A percentile compares a stretch with the other conserved stretches of the same genome.
phyloP scores from a whole-genome alignment of 1,139 yeast genomes.

The Hansenula lynferdii region DNA sequence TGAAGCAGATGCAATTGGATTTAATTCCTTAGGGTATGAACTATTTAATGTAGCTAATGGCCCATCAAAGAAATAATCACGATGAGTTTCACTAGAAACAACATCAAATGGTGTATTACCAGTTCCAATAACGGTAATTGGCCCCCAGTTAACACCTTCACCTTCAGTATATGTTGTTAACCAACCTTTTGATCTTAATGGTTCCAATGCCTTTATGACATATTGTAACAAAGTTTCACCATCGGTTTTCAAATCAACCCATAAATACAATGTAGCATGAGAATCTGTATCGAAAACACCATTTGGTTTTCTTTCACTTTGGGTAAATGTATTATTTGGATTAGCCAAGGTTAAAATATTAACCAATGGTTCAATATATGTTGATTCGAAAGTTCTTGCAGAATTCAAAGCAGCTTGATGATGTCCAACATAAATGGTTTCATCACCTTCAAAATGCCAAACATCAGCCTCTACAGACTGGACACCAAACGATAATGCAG shows the following conservation, averaged over 20 bases:
- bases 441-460: constrained; percentile 40
- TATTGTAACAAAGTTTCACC: constrained; percentile 31
- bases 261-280: constrained; percentile 38
- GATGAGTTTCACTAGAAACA: constrained; percentile 14
- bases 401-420: constrained; percentile 44
- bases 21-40: constrained; percentile 15
- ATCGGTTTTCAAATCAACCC: constrained; percentile 46
- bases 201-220: constrained; percentile 32
- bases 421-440: constrained; percentile 62
- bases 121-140: constrained; percentile 43
- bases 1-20: constrained; percentile 22
- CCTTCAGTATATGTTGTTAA: constrained; percentile 29
- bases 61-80: constrained; percentile 22
- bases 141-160: constrained; percentile 30
- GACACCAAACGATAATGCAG: constrained; percentile 58
- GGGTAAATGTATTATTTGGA: constrained; percentile 14
- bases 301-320: constrained; percentile 34
- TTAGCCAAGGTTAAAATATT: constrained; percentile 41
- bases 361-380: constrained; percentile 54
- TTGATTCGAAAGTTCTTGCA: constrained; percentile 40
- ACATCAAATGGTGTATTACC: constrained; percentile 36
- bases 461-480: constrained; percentile 71
- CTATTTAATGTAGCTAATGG: constrained; percentile 14
- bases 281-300: constrained; percentile 39
- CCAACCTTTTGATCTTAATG: constrained; percentile 35